Evolutionary conservation across 1,284 basidiomycete species (phyloP), one percentile per base, ranked within the genome.

Genomic region (Boletus semigastroideus): DNA sequence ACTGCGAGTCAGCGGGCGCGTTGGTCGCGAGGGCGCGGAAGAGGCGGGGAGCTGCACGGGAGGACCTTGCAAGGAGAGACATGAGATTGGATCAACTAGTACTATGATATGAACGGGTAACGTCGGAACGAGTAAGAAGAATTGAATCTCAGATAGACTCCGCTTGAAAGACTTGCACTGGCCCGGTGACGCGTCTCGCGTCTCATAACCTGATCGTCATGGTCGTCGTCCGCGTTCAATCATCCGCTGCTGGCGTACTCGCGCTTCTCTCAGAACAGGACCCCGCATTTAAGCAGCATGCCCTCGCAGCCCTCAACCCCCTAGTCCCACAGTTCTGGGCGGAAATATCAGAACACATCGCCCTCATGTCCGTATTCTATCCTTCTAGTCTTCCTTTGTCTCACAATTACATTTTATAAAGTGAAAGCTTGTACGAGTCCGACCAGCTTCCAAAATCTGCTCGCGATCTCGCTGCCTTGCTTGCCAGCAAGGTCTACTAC

Each of bases 401-500:
- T 58, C 53, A 59, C 46, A 55, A 33, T 38, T 17, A 28, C 19
- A 10, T 46, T 11, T 42, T 16, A 28, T 60, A 14, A 65, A 97
- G 94, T 61, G 95, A 98, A 72, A 80, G 88, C 2, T 74, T 98
- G 7, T 94, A 94, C 59, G 95, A 98, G 73, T 84, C 82, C 57
- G 78, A 85, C 36, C 83, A 87, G 42, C 78, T 97, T 9, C 78
- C 88, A 0, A 78, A 80, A 57, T 78, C 84, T 52, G 83, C 87
- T 25, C 85, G 88, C 47, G 83, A 90, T 61, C 79, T 86, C 48
- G 94, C 95, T 22, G 92, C 94, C 19, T 76, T 98, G 46, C 79
- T 98, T 36, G 89, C 91, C 20, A 94, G 92, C 77, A 97, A 98
- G 71, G 90, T 97, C 46, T 98, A 97, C 74, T 98, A 94, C 72